phyloP scores from a whole-genome alignment of 202 grass and related monocot species.

The Panicum virgatum region DNA sequence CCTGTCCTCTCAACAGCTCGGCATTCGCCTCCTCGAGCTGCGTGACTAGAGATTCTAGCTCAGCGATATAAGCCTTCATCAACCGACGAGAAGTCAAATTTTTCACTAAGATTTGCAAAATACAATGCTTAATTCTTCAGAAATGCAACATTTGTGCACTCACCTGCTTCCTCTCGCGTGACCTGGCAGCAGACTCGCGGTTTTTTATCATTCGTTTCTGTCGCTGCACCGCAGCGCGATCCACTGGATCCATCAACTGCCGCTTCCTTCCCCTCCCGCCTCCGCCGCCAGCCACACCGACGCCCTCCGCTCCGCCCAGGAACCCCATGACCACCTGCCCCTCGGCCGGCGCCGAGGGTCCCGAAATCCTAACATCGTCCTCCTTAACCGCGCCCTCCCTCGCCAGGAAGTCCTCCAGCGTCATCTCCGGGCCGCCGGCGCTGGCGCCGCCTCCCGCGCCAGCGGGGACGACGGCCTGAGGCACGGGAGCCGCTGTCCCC shows the following conservation, averaged over 20 bases:
- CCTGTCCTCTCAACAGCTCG: constrained; percentile 67
- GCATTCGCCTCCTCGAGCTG: constrained; percentile 90
- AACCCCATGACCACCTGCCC: constrained; percentile 40
- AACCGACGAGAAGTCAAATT: constrained; percentile 22
- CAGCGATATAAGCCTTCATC: constrained; percentile 80
- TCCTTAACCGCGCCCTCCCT: constrained; percentile 60
- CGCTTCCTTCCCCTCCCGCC: constrained; percentile 71
- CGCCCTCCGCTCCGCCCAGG: constrained; percentile 22
- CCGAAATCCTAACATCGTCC: constrained; percentile 37
- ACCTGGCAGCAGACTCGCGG: constrained; percentile 89
- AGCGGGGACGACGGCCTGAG: constrained; percentile 9
- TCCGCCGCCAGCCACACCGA: constrained; percentile 9
- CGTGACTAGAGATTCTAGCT: constrained; percentile 78
- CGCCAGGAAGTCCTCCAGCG: constrained; percentile 92
- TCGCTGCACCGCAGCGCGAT: constrained; percentile 74
- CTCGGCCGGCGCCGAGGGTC: constrained; percentile 34
- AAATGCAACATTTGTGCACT: neutral
- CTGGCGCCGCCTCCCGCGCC: neutral
- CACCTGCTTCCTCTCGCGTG: constrained; percentile 99
- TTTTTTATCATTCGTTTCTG: constrained; percentile 99
- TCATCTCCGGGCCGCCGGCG: constrained; percentile 62
- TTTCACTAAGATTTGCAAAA: neutral
- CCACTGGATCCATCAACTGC: constrained; percentile 70
- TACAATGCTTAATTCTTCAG: neutral
- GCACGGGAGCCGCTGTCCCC: constrained; percentile 2